Evolutionary conservation across 2,329 filamentous ascomycete genomes (phyloP).

Genomic region (Claviceps sp.): DNA sequence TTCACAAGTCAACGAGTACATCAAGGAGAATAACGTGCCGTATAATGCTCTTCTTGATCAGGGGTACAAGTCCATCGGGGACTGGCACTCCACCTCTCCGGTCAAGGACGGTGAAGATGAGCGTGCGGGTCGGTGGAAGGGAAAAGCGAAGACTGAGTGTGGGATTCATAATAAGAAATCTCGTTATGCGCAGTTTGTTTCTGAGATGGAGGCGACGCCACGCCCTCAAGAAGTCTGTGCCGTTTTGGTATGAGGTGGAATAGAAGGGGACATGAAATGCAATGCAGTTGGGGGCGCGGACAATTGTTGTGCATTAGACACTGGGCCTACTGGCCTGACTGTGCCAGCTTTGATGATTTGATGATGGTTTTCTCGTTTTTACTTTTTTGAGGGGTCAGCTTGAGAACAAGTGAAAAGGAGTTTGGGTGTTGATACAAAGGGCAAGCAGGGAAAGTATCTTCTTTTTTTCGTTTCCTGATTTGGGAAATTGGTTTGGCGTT

Average conservation of each 20-base stretch:
- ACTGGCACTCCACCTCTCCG: conserved; percentile 94
- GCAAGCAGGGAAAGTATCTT: not conserved
- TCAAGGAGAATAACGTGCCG: conserved; percentile 74
- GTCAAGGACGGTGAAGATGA: conserved; percentile 89
- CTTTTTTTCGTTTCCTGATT: not conserved
- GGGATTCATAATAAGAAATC: conserved; percentile 98
- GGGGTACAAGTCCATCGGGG: conserved; percentile 96
- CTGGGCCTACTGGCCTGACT: no score
- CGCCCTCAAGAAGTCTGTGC: conserved; percentile 22
- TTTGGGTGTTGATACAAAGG: not conserved
- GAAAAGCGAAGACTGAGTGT: conserved; percentile 89
- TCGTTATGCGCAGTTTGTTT: conserved; percentile 75
- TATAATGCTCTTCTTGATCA: conserved; percentile 85
- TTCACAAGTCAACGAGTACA: conserved; percentile 75
- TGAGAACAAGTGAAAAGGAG: not conserved
- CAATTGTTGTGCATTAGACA: no score
- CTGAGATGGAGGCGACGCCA: conserved; percentile 58
- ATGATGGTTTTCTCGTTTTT: not conserved
- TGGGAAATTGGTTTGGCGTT: not conserved
- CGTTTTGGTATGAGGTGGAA: conserved; percentile 13
- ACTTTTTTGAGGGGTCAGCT: not conserved
- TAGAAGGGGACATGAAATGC: not conserved
- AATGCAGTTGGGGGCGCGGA: no score
- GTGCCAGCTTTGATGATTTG: not conserved
- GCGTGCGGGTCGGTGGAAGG: conserved; percentile 93